Conservation (phyloP, 2,329 filamentous ascomycete species). For the Cladosporium sp. region DNA sequence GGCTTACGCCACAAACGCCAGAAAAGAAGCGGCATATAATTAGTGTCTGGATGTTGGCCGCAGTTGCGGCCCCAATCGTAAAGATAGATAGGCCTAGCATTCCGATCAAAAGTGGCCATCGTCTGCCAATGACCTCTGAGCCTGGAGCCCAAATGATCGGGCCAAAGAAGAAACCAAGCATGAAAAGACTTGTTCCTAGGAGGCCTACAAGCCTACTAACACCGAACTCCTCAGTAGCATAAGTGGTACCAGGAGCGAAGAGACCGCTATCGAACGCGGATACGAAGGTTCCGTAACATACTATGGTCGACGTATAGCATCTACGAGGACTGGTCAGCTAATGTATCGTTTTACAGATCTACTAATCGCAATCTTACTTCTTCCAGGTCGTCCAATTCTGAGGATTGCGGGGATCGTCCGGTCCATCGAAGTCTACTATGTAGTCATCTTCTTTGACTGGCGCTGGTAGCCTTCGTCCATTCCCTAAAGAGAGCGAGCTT, state of each 20-base stretch:
- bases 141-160: conserved; percentile 39
- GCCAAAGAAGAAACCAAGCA: conserved; percentile 45
- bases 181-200: conserved; percentile 45
- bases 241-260: conserved; percentile 12
- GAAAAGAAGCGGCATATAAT: conserved; percentile 45
- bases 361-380: conserved; percentile 48
- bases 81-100: conserved; percentile 21
- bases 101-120: conserved; percentile 15
- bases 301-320: conserved; percentile 11
- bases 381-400: conserved; percentile 71
- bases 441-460: conserved; percentile 13
- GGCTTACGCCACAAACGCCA: conserved; percentile 26
- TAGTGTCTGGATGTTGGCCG: conserved; percentile 42
- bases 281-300: conserved; percentile 31
- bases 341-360: neutral
- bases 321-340: conserved; percentile 24
- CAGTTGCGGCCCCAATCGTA: conserved; percentile 35
- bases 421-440: conserved; percentile 72
- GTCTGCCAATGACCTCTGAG: conserved; percentile 25
- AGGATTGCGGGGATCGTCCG: conserved; percentile 68
- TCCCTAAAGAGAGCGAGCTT: neutral
- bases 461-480: neutral
- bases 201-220: conserved; percentile 38
- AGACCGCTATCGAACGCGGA: conserved; percentile 36
- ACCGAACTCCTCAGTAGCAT: conserved; percentile 35